A percentile compares a stretch with the other conserved stretches of the same genome.
These are phyloP conservation scores for Colletotrichum shisoi DNA, from an alignment of 2,329 filamentous ascomycete genomes.

Conservation along the genomic window DNA sequence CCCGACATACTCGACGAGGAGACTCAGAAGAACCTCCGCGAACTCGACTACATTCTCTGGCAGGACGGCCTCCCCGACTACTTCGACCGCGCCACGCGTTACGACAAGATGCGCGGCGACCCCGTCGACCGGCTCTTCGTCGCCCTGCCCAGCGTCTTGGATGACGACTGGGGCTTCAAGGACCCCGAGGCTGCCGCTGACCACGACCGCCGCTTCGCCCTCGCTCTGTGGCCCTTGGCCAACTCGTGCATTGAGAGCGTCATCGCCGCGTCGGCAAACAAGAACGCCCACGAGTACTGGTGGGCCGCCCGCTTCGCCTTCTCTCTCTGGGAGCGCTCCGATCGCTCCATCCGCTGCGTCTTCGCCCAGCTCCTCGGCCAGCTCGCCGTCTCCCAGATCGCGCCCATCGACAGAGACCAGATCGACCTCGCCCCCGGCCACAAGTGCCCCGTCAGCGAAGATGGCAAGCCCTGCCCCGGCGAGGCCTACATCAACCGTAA, in stretches of 20 bases:
- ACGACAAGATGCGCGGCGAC: slow-evolving; percentile 28
- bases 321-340: slow-evolving; percentile 23
- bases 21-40: slow-evolving; percentile 2
- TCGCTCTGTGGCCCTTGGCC: slow-evolving; percentile 36
- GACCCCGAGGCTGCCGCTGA: not conserved
- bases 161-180: slow-evolving; percentile 20
- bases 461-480: not conserved
- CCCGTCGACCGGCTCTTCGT: slow-evolving; percentile 30
- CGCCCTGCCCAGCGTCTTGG: slow-evolving; percentile 11
- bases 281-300: slow-evolving; percentile 30
- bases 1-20: not conserved
- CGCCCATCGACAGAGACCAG: not conserved
- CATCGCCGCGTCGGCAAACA: slow-evolving; percentile 9
- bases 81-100: slow-evolving; percentile 23
- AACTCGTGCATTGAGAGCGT: slow-evolving; percentile 31
- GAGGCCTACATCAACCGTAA: slow-evolving; percentile 12
- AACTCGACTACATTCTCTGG: slow-evolving; percentile 32
- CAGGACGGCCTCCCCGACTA: slow-evolving; percentile 27
- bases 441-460: not conserved
- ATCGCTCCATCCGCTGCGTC: slow-evolving; percentile 24
- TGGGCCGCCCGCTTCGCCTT: slow-evolving; percentile 34
- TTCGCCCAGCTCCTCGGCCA: slow-evolving; percentile 35
- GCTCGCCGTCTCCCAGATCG: slow-evolving; percentile 3
- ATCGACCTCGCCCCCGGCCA: not conserved
- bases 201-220: slow-evolving; percentile 18